Conservation (phyloP, 1,284 basidiomycete genomes). For the Cryptococcus deneoformans region DNA sequence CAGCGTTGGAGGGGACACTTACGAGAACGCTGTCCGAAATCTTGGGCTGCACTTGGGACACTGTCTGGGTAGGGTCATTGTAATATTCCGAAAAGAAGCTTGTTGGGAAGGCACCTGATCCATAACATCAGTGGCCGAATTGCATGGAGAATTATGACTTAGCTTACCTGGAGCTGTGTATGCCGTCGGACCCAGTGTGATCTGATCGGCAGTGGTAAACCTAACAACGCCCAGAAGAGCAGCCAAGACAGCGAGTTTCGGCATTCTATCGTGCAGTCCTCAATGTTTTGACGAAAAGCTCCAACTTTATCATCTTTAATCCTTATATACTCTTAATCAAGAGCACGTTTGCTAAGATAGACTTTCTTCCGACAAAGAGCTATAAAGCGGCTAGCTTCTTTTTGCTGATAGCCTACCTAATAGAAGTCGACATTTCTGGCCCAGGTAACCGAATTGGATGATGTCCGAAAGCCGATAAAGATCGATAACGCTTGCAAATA, state of each 20-base stretch:
- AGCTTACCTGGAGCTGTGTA: slow-evolving; percentile 13
- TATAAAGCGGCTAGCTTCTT: too few species aligned
- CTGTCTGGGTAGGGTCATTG: slow-evolving; percentile 66
- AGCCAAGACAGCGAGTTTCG: neutral
- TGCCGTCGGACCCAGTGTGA: slow-evolving; percentile 10
- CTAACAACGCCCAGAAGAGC: neutral
- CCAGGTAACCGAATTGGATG: too few species aligned
- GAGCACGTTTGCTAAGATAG: neutral
- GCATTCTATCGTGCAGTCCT: neutral
- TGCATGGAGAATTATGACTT: neutral
- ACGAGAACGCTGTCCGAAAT: slow-evolving; percentile 61
- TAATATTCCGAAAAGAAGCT: slow-evolving; percentile 55
- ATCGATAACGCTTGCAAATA: neutral
- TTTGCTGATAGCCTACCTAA: too few species aligned
- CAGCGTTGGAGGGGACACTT: neutral
- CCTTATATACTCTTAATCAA: neutral
- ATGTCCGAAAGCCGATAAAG: neutral
- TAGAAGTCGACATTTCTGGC: neutral
- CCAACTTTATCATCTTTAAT: too few species aligned
- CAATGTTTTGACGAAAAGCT: neutral
- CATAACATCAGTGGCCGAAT: too few species aligned
- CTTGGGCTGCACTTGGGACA: slow-evolving; percentile 65
- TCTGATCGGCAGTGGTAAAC: slow-evolving; percentile 1
- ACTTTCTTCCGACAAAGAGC: too few species aligned
- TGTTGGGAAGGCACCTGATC: slow-evolving; percentile 35